phyloP scores from a whole-genome alignment of 805 yeast genomes.

The Cyberlindnera samutprakarnensis region DNA sequence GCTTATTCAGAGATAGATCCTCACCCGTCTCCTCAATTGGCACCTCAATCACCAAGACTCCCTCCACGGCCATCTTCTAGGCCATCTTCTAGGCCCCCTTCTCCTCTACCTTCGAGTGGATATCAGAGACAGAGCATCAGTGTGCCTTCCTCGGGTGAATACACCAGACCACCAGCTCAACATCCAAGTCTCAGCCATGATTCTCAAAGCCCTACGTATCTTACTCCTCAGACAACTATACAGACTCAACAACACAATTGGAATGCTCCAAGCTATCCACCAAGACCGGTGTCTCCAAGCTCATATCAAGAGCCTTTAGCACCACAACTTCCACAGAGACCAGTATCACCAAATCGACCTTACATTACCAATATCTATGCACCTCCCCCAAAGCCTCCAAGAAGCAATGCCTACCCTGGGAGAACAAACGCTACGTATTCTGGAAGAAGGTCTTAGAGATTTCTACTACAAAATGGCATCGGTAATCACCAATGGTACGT shows the following conservation, averaged over 20 bases:
- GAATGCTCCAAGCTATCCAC: too few relatives aligned
- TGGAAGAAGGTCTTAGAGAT: neutral
- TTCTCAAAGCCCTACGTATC: neutral
- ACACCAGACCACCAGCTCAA: neutral
- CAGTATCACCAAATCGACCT: too few relatives aligned
- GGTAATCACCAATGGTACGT: neutral
- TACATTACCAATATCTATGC: conserved; percentile 1
- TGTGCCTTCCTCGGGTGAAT: neutral
- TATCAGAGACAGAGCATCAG: neutral
- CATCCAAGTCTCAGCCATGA: neutral
- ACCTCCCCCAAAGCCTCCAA: conserved; percentile 10
- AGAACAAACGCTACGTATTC: conserved; percentile 10
- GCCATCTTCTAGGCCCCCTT: neutral
- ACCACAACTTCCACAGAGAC: conserved; percentile 2
- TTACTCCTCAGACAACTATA: too few relatives aligned
- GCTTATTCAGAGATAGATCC: neutral
- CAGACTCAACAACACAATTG: too few relatives aligned
- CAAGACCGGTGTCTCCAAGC: conserved; percentile 1
- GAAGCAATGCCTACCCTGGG: conserved; percentile 7
- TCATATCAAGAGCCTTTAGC: neutral
- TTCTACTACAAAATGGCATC: neutral
- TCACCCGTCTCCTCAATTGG: neutral
- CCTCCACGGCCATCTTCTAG: neutral
- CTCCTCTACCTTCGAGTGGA: neutral
- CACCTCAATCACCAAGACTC: neutral